A percentile compares a stretch with the other conserved stretches of the same genome.
Conservation (phyloP, 2,329 filamentous ascomycete species). For the Beauveria medogensis region DNA sequence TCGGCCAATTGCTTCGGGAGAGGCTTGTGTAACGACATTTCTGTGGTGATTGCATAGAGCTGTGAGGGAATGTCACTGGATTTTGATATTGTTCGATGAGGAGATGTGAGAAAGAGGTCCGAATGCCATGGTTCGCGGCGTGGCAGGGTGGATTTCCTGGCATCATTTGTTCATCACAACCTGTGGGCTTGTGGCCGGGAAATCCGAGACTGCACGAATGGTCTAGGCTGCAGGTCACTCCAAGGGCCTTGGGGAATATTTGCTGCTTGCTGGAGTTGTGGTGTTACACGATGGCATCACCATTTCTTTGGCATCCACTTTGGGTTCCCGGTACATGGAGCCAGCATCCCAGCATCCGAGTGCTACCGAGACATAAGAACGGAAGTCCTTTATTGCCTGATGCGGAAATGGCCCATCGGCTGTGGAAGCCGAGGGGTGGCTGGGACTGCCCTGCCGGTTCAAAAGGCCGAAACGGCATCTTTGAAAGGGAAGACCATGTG, state of each 20-base stretch:
- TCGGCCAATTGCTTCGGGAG: neutral
- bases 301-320: too few species aligned
- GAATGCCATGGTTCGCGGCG: neutral
- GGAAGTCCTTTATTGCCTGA: neutral
- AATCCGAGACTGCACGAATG: neutral
- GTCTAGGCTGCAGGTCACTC: neutral
- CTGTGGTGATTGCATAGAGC: neutral
- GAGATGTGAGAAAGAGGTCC: neutral
- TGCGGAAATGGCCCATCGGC: neutral
- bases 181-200: neutral
- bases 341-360: too few species aligned
- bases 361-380: too few species aligned
- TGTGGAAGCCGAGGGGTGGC: neutral
- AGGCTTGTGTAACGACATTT: conserved; percentile 4
- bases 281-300: neutral
- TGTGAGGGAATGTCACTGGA: neutral
- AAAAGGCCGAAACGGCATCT: neutral
- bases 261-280: neutral
- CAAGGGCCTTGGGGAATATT: too few species aligned
- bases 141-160: neutral
- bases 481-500: neutral
- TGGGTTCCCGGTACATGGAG: too few species aligned
- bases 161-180: neutral
- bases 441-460: neutral
- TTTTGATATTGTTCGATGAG: too few species aligned